These are phyloP conservation scores for Salisapilia sapeloensis DNA, from an alignment of 352 stramenopile genomes.

Conservation along the genomic window DNA sequence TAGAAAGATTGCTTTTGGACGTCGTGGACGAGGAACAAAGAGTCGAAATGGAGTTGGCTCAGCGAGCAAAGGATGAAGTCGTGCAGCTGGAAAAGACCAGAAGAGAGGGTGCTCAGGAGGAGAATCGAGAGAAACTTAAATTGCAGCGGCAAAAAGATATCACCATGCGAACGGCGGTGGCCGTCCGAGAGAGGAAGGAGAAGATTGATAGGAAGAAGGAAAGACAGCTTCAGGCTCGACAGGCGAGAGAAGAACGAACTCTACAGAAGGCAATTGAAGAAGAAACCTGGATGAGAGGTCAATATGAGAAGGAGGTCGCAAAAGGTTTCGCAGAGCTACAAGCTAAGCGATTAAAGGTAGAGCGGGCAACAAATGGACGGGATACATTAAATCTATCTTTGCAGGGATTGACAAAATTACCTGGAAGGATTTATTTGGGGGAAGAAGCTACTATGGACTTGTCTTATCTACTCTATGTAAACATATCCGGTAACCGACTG, in stretches of 20 bases:
- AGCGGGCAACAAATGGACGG: slow-evolving; percentile 32
- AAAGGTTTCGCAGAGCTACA: slow-evolving; percentile 37
- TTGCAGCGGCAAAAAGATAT: slow-evolving; percentile 31
- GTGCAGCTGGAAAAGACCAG: slow-evolving; percentile 22
- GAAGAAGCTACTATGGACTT: slow-evolving; percentile 28
- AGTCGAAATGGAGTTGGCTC: slow-evolving; percentile 24
- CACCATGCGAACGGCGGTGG: slow-evolving; percentile 31
- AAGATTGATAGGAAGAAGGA: slow-evolving; percentile 45
- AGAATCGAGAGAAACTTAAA: slow-evolving; percentile 19
- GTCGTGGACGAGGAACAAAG: slow-evolving; percentile 21
- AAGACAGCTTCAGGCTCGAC: slow-evolving; percentile 30
- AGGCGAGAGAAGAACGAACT: slow-evolving; percentile 32
- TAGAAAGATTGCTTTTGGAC: slow-evolving; percentile 14
- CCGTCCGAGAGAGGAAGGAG: slow-evolving; percentile 36
- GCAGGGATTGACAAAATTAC: slow-evolving; percentile 17
- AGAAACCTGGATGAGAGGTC: slow-evolving; percentile 19
- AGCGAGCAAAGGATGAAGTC: slow-evolving; percentile 34
- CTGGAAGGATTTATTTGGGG: slow-evolving; percentile 21
- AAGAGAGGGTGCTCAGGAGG: slow-evolving; percentile 21
- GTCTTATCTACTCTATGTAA: slow-evolving; percentile 46
- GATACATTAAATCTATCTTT: slow-evolving; percentile 25
- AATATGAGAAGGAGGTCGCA: slow-evolving; percentile 24
- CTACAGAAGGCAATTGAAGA: slow-evolving; percentile 15
- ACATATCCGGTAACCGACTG: slow-evolving; percentile 37
- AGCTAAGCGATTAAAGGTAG: slow-evolving; percentile 22